Evolutionary conservation across 805 yeast species (phyloP), one percentile per base, ranked within the genome.

Genomic region (Zygotorulaspora florentina): DNA sequence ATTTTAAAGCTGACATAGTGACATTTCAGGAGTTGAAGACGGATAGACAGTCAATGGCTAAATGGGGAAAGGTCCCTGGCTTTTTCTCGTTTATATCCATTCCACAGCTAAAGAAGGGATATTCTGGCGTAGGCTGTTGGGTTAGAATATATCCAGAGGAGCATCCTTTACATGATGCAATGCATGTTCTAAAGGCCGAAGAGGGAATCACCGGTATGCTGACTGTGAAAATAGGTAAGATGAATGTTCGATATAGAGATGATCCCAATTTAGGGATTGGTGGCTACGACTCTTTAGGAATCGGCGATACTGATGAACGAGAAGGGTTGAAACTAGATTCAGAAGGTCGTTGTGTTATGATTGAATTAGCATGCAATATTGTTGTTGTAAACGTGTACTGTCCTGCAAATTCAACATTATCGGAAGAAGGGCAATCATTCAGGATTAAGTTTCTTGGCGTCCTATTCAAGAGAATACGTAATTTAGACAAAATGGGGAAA

Each of bases 101-200:
- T 10, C 95, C 96, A 0, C 62, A 61, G 9, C 46, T 60, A 2
- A 85, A 80, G 59, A 85, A 81, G 58, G 98, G 98, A 0, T 93
- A 93, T 62, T 79, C 91, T 45, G 99, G 99, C 0, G 97, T 91
- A 1, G 95, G 90, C 0, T 76, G 91, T 2, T 91, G 87, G 66
- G 74, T 87, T 2, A 68, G 89, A 39, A 64, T 70, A 2, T 79
- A 83, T 1, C 55, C 58, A 1, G 66, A 64, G 0, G 64, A 62
- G 9, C 85, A 83, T 20, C 63, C 75, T 0, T 59, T 64, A 1
- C 37, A 51, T 17, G 58, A 61, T 15, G 61, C 73, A 2, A 59
- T 89, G 20, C 66, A 72, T 2, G 87, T 88, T 1, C 41, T 76
- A 2, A 79, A 77, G 52, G 96, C 90, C 0, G 98, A 93, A 60